These are phyloP conservation scores for Polygonum maritimum DNA, from an alignment of 148 eudicot genomes.

Conservation along the genomic window DNA sequence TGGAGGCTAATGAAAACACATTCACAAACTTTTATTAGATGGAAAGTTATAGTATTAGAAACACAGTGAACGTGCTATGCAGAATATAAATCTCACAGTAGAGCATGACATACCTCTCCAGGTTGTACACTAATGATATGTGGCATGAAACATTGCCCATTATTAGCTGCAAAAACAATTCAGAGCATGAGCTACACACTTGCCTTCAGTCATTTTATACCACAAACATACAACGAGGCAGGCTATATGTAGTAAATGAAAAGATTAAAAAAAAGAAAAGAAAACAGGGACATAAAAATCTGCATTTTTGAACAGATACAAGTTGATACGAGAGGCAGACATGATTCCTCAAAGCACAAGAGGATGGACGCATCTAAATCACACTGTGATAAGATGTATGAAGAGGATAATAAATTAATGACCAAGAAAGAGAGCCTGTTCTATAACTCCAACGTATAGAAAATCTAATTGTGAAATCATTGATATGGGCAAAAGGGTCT, in stretches of 20 bases:
- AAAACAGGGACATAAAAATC: not conserved
- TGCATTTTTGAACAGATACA: not conserved
- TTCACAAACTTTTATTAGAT: not conserved
- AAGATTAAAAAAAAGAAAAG: not conserved
- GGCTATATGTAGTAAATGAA: not conserved
- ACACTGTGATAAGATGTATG: not conserved
- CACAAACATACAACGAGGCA: not conserved
- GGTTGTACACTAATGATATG: constrained; percentile 32
- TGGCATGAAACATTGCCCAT: constrained; percentile 30
- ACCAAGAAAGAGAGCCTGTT: not conserved
- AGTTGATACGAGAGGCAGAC: not conserved
- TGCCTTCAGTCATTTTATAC: not conserved
- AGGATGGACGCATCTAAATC: not conserved
- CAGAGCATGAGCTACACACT: not conserved
- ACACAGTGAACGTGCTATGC: not conserved
- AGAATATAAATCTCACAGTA: not conserved
- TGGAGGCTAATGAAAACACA: not conserved
- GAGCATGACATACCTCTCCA: constrained; percentile 27
- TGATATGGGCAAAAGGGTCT: not conserved
- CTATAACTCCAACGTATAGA: not conserved
- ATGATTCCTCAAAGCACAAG: not conserved
- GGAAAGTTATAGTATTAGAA: not conserved
- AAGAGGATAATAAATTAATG: not conserved
- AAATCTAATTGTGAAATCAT: not conserved
- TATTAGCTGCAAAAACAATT: constrained; percentile 21